phyloP scores from a whole-genome alignment of 2,329 filamentous ascomycete genomes.

The Pseudogymnoascus sp. region DNA sequence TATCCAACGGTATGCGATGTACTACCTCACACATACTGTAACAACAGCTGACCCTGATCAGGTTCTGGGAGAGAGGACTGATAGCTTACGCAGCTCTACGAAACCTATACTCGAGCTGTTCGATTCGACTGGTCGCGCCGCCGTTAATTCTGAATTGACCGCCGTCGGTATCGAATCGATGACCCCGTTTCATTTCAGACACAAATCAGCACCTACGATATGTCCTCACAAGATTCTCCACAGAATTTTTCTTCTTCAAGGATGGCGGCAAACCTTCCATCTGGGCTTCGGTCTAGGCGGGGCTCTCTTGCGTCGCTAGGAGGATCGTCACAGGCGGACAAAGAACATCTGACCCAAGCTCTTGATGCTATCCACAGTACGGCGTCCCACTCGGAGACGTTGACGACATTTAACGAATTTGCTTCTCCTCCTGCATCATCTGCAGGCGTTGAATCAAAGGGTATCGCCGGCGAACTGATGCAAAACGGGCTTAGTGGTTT shows the following conservation, averaged over 20 bases:
- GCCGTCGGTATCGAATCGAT: not conserved
- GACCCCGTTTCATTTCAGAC: not conserved
- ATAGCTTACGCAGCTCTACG: not conserved
- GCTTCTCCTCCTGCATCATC: constrained; percentile 57
- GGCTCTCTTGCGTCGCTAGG: constrained; percentile 43
- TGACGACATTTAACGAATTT: constrained; percentile 94
- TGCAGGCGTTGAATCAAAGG: constrained; percentile 57
- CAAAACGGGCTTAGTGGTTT: constrained; percentile 83
- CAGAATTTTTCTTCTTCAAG: constrained; percentile 15
- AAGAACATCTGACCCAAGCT: constrained; percentile 65
- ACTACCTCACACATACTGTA: not conserved
- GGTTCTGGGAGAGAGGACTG: not conserved
- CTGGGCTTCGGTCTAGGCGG: constrained; percentile 28
- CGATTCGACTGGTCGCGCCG: not conserved
- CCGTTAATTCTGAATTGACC: not conserved
- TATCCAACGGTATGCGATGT: not conserved
- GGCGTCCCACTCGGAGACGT: constrained; percentile 72
- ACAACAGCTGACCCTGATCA: not conserved
- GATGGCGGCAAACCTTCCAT: constrained; percentile 15
- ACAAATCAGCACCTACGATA: constrained; percentile 11
- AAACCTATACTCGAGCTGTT: not conserved
- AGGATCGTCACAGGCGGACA: constrained; percentile 49
- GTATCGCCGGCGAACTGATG: constrained; percentile 62
- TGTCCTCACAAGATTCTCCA: constrained; percentile 26
- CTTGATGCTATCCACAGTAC: constrained; percentile 83